These are phyloP conservation scores for Rhodotorula sp. DNA, from an alignment of 1,284 basidiomycete species.

Conservation along the genomic window DNA sequence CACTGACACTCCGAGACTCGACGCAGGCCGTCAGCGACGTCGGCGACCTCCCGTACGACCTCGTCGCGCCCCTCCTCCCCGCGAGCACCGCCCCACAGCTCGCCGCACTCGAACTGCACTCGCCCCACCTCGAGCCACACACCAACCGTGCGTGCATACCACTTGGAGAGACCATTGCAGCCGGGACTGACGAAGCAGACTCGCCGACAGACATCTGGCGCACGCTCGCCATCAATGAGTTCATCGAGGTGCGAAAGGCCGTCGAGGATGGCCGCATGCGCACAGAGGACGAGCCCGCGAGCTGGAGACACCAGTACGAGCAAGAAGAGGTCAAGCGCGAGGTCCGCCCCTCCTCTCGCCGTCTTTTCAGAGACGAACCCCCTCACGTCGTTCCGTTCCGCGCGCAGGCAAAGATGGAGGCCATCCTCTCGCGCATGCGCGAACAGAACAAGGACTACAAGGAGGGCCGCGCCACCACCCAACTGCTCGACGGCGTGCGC, in stretches of 20 bases:
- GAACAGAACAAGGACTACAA: slow-evolving; percentile 18
- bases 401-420: slow-evolving; percentile 25
- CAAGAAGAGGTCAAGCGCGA: slow-evolving; percentile 28
- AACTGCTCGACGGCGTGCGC: slow-evolving; percentile 22
- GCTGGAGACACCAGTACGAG: slow-evolving; percentile 24
- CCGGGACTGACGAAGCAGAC: background rate
- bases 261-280: slow-evolving; percentile 34
- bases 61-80: slow-evolving; percentile 14
- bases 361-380: too few species aligned
- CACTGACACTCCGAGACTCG: background rate
- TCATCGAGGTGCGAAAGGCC: slow-evolving; percentile 29
- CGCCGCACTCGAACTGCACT: slow-evolving; percentile 19
- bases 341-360: slow-evolving; percentile 1
- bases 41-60: slow-evolving; percentile 24
- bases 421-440: slow-evolving; percentile 18
- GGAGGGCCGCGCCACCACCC: slow-evolving; percentile 13
- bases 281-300: slow-evolving; percentile 1
- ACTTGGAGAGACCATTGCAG: background rate
- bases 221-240: slow-evolving; percentile 29
- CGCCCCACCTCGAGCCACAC: slow-evolving; percentile 19
- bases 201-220: slow-evolving; percentile 26
- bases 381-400: background rate
- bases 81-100: slow-evolving; percentile 22
- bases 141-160: slow-evolving; percentile 14
- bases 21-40: slow-evolving; percentile 26